Base-by-base conservation (phyloP, 2,329 filamentous ascomycete genomes). In the Cytospora chrysosperma region DNA sequence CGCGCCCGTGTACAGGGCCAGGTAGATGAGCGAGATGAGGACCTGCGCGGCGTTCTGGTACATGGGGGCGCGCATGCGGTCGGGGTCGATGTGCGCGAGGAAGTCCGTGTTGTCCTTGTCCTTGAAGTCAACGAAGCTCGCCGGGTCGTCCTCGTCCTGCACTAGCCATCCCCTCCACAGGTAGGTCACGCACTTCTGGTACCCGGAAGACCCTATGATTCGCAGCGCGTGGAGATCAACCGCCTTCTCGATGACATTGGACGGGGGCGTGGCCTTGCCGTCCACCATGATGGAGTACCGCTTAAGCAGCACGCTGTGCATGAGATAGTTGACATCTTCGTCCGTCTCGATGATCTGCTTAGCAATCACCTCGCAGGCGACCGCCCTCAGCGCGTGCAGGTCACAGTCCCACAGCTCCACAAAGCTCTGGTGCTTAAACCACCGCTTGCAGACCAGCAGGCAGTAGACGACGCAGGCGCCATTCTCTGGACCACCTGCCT, bases 81-180 rank as follows among this genome's bases (percentile, higher is more conserved):
- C 93, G 0, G 95, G 95, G 71, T 98, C 91, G 70, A 98, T 87
- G 74, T 99, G 95, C 1, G 84, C 79, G 78, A 89, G 85, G 76
- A 95, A 96, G 52, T 81, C 84, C 1, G 87, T 88, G 73, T 93
- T 91, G 64, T 89, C 91, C 73, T 92, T 92, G 65, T 92, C 82
- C 69, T 88, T 86, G 80, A 96, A 99, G 72, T 93, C 89, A 60
- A 97, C 84, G 73, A 99, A 99, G 59, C 87, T 88, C n/a, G 88
- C 87, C 0, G 94, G 90, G 70, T 98, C 93, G 56, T 93, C 84
- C 70, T 97, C 93, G 69, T 97, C 92, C 74, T 99, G 95, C n/a
- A 97, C 88, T 10, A 98, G 81, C 95, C 95, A 99, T 26, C 95
- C 95, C 66, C 88, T 87, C 95, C 95, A 99, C 10, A 99, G 87